Evolutionary conservation across 1,139 yeast genomes (phyloP), one percentile per base, ranked within the genome.

Genomic region (Zygotorulaspora mrakii): DNA sequence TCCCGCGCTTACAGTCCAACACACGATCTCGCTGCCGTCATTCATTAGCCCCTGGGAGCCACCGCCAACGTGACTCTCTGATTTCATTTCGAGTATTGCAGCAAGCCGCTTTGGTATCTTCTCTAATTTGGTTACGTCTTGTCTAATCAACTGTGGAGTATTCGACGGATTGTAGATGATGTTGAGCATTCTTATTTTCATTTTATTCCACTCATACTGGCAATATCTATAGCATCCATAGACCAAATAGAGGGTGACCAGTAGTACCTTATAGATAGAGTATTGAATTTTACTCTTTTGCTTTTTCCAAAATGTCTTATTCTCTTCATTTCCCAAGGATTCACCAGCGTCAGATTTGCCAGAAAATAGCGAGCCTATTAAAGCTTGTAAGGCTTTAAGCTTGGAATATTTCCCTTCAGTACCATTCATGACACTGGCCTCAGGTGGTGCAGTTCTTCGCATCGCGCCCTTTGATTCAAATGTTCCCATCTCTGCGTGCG

Each of bases 1-100:
- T 1, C 96, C 96, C 6, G 94, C 80, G 32, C 95, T 85, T 16
- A 87, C 64, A 31, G 88, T 74, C 99, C 99, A 91, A 3, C 94
- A 82, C 0, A 80, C 73, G 33, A 89, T 56, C 57, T 88, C 95
- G 40, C 91, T 76, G 14, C 82, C 73, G 54, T 86, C 86, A 52
- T 75, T 78, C 54, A 89, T 69, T 33, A 94, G 69, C 0, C 95
- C 95, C 46, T 83, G 89, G 32, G 83, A 64, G 2, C 96, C 96
- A 17, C 95, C 96, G 45, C 85, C 88, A 57, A 84, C 94, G 51
- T 82, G 91, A 46, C 81, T 84, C 39, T 79, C 88, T 32, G 82
- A 76, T 54, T 78, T 77, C 57, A 81, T 72, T 50, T 77, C 80
- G 45, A 91, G 65, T 12, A 91, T 78, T 22, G 85, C 78, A 8